phyloP scores from a whole-genome alignment of 139 green algal genomes.

The Chlorella sorokiniana region DNA sequence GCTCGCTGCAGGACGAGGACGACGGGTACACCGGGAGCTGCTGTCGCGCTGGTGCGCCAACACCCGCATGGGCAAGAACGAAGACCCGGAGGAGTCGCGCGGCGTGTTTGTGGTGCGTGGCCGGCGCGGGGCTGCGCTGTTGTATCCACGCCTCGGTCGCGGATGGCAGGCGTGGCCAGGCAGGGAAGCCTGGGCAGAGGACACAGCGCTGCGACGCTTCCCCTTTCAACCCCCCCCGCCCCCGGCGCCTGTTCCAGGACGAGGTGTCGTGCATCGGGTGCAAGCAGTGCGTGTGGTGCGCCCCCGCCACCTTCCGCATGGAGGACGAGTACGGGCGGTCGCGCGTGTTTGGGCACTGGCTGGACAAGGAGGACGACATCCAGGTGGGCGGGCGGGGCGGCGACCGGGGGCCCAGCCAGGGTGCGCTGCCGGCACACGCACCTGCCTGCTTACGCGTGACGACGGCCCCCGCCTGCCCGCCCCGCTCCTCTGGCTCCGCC shows the following conservation, averaged over 20 bases:
- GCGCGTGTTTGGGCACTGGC: slow-evolving; percentile 83
- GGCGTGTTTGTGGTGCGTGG: slow-evolving; percentile 79
- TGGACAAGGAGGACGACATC: slow-evolving; percentile 79
- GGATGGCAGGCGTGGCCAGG: no score
- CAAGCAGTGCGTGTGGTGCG: slow-evolving; percentile 83
- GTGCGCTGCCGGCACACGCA: background rate
- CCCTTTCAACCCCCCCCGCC: background rate
- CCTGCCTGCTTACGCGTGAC: background rate
- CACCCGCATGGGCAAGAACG: slow-evolving; percentile 69
- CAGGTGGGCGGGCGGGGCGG: slow-evolving; percentile 40
- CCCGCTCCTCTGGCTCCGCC: background rate
- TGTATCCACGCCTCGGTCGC: no score
- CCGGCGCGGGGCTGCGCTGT: background rate
- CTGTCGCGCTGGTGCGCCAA: slow-evolving; percentile 79
- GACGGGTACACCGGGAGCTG: slow-evolving; percentile 79
- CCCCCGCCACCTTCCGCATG: slow-evolving; percentile 81
- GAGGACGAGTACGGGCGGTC: slow-evolving; percentile 74
- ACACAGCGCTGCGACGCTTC: background rate
- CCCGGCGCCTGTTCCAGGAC: slow-evolving; percentile 46
- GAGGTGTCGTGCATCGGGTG: slow-evolving; percentile 88
- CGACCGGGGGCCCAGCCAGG: background rate
- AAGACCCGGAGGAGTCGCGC: slow-evolving; percentile 64
- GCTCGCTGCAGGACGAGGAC: slow-evolving; percentile 53
- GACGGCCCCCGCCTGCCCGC: background rate
- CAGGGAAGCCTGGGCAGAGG: no score